Evolutionary conservation across 345 rosid species (phyloP).

Genomic region (Eucalyptus viminalis): DNA sequence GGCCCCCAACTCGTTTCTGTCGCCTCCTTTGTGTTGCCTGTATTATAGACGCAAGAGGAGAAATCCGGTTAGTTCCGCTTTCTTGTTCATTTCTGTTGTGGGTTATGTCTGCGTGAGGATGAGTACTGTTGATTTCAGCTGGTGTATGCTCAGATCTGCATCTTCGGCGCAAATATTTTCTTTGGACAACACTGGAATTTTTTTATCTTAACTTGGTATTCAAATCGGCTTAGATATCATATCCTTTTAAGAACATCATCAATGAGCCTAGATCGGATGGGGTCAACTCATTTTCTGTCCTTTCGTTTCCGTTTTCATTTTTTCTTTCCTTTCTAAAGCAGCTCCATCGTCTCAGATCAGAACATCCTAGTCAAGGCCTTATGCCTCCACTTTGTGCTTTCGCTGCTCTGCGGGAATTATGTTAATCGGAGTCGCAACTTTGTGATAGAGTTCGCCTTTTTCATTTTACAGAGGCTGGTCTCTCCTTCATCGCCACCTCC

Average conservation of each 20-base stretch:
- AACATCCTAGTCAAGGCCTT: background rate
- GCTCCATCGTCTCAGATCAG: background rate
- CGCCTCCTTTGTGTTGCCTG: background rate
- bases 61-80: background rate
- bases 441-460: background rate
- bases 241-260: background rate
- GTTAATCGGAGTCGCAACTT: background rate
- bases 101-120: background rate
- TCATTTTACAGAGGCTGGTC: background rate
- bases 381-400: background rate
- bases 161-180: rapidly evolving
- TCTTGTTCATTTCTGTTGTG: background rate
- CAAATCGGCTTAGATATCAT: background rate
- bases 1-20: background rate
- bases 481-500: too few species aligned
- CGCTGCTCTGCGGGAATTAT: background rate
- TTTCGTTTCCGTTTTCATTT: background rate
- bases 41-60: background rate
- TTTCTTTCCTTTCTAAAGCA: background rate
- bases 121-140: background rate
- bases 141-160: background rate
- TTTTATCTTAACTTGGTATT: background rate
- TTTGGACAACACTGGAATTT: background rate
- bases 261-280: background rate
- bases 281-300: background rate